Percentiles rank a stretch among this genome's conserved stretches.
phyloP scores from a whole-genome alignment of 2,329 filamentous ascomycete species.

The Amauroascus niger region DNA sequence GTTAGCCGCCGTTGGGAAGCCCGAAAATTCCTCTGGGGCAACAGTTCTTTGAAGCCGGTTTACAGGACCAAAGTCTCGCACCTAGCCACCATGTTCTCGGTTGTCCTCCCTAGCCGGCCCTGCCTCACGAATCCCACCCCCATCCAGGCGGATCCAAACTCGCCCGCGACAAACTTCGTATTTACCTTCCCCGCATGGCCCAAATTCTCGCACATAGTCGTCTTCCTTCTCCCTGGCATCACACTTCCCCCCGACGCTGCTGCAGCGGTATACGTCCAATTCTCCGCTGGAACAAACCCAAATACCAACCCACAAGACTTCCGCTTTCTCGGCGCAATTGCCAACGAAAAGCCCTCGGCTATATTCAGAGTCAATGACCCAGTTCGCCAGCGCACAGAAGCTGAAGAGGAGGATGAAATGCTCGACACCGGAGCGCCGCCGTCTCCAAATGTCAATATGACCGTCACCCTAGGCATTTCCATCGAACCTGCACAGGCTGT shows the following conservation, averaged over 20 bases:
- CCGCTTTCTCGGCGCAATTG: constrained; percentile 78
- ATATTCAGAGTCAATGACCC: constrained; percentile 64
- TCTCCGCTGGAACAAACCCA: constrained; percentile 43
- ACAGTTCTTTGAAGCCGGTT: background rate
- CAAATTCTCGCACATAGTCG: constrained; percentile 62
- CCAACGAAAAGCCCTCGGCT: constrained; percentile 79
- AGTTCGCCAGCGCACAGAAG: constrained; percentile 23
- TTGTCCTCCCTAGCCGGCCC: constrained; percentile 52
- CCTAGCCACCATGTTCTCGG: constrained; percentile 45
- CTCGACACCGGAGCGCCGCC: constrained; percentile 37
- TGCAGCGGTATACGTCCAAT: constrained; percentile 80
- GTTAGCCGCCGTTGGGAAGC: background rate
- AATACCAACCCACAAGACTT: constrained; percentile 45
- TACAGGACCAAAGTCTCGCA: background rate
- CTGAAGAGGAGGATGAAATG: constrained; percentile 36
- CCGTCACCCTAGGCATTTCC: constrained; percentile 70
- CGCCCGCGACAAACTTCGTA: constrained; percentile 53
- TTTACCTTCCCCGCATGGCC: constrained; percentile 57
- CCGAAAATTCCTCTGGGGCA: no score
- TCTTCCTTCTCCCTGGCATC: constrained; percentile 76
- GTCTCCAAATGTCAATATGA: constrained; percentile 28
- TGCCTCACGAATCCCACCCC: constrained; percentile 47
- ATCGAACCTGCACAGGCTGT: constrained; percentile 70
- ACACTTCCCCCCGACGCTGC: constrained; percentile 64
- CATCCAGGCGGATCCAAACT: constrained; percentile 43